A percentile compares a stretch with the other conserved stretches of the same genome.
phyloP scores from a whole-genome alignment of 257 asterid species.

The Mitragyna speciosa region DNA sequence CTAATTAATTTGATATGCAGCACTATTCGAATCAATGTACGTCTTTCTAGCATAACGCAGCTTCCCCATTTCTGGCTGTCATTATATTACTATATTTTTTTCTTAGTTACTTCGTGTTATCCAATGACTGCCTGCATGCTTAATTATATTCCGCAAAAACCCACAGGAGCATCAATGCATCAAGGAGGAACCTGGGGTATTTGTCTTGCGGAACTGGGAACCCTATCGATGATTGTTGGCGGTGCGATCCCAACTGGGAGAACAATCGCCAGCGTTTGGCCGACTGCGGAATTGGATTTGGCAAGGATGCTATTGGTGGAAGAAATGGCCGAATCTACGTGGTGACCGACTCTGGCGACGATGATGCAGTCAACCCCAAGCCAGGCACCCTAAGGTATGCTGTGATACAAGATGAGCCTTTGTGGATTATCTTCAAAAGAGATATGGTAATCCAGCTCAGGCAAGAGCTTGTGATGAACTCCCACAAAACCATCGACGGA shows the following conservation, averaged over 20 bases:
- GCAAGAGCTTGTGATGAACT: conserved; percentile 64
- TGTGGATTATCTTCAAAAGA: conserved; percentile 65
- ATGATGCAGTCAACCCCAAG: conserved; percentile 59
- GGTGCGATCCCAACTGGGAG: conserved; percentile 65
- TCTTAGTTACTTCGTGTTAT: not conserved
- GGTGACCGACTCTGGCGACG: conserved; percentile 62
- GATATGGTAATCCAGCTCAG: conserved; percentile 69
- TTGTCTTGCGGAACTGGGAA: conserved; percentile 70
- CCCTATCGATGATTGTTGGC: conserved; percentile 87
- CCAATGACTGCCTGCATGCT: not conserved
- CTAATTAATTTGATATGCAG: not conserved
- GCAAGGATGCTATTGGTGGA: conserved; percentile 68
- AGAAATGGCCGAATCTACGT: conserved; percentile 55
- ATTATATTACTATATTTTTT: too few species aligned
- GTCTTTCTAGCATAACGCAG: too few species aligned
- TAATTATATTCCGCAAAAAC: too few species aligned
- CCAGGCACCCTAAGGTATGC: conserved; percentile 84
- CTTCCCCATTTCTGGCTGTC: too few species aligned
- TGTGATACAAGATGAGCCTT: conserved; percentile 63
- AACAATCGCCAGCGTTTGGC: conserved; percentile 65
- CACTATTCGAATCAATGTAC: not conserved
- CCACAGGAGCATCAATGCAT: conserved; percentile 61
- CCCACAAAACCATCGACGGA: conserved; percentile 76
- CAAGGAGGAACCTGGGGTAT: conserved; percentile 57
- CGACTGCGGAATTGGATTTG: conserved; percentile 81